These are phyloP conservation scores for Saccharomycopsis crataegensis DNA, from an alignment of 1,139 yeast species.

Conservation along the genomic window DNA sequence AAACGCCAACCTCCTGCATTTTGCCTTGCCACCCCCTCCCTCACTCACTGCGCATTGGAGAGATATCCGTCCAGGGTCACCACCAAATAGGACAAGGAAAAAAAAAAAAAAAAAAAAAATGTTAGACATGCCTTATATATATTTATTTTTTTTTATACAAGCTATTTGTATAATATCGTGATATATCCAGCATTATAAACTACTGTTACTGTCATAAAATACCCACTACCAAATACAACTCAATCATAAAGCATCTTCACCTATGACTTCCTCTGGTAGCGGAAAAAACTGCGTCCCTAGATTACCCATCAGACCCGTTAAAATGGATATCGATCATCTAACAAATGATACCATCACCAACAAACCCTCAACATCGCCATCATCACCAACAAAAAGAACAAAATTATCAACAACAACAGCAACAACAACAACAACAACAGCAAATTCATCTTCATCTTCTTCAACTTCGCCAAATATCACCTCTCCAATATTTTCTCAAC, in stretches of 20 bases:
- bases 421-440: background rate
- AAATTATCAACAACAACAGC: background rate
- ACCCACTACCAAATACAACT: no score
- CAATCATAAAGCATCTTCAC: no score
- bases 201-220: no score
- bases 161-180: no score
- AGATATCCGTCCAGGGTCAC: background rate
- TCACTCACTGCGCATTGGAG: no score
- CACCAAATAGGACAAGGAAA: background rate
- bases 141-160: background rate
- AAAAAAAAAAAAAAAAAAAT: background rate
- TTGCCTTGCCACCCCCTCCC: no score
- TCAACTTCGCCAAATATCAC: background rate
- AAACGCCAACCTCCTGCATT: no score
- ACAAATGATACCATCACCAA: background rate
- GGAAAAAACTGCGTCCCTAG: background rate
- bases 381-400: background rate
- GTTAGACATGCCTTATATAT: background rate
- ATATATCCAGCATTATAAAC: no score
- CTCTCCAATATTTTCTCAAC: background rate
- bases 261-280: background rate
- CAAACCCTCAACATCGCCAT: background rate
- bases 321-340: slow-evolving; percentile 5
- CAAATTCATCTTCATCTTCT: background rate
- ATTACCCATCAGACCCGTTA: slow-evolving; percentile 2